Evolutionary conservation across 768 basidiomycete genomes (phyloP).

Genomic region (Lanmaoa rubissima): DNA sequence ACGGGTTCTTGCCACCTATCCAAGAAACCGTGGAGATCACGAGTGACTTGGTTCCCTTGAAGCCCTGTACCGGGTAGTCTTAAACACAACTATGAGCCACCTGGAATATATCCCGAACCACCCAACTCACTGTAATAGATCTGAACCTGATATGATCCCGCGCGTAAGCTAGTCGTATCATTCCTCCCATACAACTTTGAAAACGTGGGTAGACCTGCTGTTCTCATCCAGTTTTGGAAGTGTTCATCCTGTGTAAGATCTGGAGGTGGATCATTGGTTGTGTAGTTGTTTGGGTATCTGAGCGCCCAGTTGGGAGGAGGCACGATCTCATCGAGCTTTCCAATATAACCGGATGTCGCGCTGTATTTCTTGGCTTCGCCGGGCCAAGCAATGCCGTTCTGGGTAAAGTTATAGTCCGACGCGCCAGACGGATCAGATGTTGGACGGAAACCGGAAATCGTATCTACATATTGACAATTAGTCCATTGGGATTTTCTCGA

Average conservation of each 20-base stretch:
- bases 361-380: constrained; percentile 92
- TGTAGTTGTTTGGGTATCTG: constrained; percentile 76
- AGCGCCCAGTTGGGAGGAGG: constrained; percentile 92
- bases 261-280: constrained; percentile 59
- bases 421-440: constrained; percentile 39
- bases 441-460: constrained; percentile 63
- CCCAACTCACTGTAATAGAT: constrained; percentile 69
- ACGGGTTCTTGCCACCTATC: constrained; percentile 98
- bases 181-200: constrained; percentile 94
- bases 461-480: constrained; percentile 52
- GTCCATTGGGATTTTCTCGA: background rate
- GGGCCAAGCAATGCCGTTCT: constrained; percentile 89
- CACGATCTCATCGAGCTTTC: constrained; percentile 59
- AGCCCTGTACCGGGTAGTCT: constrained; percentile 93
- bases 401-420: constrained; percentile 68
- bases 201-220: constrained; percentile 95
- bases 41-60: constrained; percentile 93
- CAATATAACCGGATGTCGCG: constrained; percentile 49
- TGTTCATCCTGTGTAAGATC: constrained; percentile 78
- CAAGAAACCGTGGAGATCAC: constrained; percentile 97
- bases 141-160: constrained; percentile 73
- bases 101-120: background rate
- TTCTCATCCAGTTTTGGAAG: constrained; percentile 99
- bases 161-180: constrained; percentile 65
- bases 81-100: constrained; percentile 7